Base-by-base conservation (phyloP, 2,329 filamentous ascomycete species). In the Phaeosphaeriaceae sp. region DNA sequence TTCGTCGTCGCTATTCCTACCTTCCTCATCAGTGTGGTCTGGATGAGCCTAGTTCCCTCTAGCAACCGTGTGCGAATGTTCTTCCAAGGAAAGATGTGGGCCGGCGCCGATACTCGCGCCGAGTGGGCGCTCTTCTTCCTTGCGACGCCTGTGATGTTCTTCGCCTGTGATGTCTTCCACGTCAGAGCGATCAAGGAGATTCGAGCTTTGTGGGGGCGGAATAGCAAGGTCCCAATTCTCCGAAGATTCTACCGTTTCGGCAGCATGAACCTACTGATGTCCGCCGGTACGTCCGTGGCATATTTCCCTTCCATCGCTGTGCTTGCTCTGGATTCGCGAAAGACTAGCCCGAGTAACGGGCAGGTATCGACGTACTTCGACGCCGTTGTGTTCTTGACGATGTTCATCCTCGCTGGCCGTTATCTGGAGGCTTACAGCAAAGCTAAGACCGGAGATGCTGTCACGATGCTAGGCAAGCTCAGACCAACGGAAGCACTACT, bases 251-350 rank as follows among this genome's bases (percentile, higher is more conserved):
- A 92, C 71, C 86, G 89, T n/a, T 97, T 97, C 65, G 92, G 92
- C 8, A 96, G 92, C 76, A 97, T 97, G 92, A 96, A 96, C 68
- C 88, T 95, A 77, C 82, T 97, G 51, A 92, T 97, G 74, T 94
- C 89, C 6, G 81, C 96, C 2, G 92, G 92, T 4, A 96, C 92
- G 0, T 88, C 85, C 2, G 90, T 97, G 52, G 92, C 92, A 1
- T 96, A 96, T 70, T 78, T 95, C 54, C 87, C 90, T 0, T 96
- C 91, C 0, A 76, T 96, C 18, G 87, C 85, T 13, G 86, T 95
- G 56, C 81, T 97, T 42, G 83, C 85, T 6, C 83, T 86, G 3
- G 82, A 79, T 4, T 78, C 78, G 45, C 73, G 75, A 3, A 73
- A 71, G 26, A 66, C 1, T 68, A 73, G 63, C 60, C 57, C 3